Evolutionary conservation across 2,329 filamentous ascomycete genomes (phyloP).

Genomic region (Neofusicoccum kwambonambiense): DNA sequence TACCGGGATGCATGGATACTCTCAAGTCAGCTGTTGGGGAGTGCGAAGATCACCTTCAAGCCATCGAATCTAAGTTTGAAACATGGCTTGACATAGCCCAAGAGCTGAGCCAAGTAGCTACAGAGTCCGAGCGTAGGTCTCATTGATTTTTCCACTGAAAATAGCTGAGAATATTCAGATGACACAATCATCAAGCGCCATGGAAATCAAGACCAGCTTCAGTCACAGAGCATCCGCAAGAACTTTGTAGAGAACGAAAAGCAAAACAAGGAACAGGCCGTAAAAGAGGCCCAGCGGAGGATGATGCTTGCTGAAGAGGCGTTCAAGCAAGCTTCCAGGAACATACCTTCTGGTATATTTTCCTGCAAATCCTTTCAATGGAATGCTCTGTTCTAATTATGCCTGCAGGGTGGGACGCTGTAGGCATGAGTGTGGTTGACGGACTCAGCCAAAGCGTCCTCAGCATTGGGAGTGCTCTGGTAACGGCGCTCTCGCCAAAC

Average conservation of each 20-base stretch:
- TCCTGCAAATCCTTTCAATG: too few species aligned
- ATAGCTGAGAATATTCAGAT: neutral
- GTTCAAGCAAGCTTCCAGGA: constrained; percentile 1
- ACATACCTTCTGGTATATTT: neutral
- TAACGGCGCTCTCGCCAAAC: neutral
- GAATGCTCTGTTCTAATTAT: neutral
- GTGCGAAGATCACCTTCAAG: neutral
- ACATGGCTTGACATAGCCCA: neutral
- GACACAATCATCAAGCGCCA: neutral
- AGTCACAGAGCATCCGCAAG: neutral
- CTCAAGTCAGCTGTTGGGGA: neutral
- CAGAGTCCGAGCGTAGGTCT: neutral
- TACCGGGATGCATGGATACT: neutral
- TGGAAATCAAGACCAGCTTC: neutral
- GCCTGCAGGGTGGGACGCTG: neutral
- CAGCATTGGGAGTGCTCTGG: neutral
- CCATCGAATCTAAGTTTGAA: neutral
- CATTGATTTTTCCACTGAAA: neutral
- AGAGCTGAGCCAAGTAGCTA: constrained; percentile 5
- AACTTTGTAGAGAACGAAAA: neutral
- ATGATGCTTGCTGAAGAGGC: constrained; percentile 7
- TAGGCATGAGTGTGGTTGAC: neutral
- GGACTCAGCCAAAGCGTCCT: constrained; percentile 1
- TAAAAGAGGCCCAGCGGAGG: neutral
- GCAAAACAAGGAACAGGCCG: neutral